Evolutionary conservation across 495 filamentous ascomycete species (phyloP).

Genomic region (Aspergillus mulundensis): DNA sequence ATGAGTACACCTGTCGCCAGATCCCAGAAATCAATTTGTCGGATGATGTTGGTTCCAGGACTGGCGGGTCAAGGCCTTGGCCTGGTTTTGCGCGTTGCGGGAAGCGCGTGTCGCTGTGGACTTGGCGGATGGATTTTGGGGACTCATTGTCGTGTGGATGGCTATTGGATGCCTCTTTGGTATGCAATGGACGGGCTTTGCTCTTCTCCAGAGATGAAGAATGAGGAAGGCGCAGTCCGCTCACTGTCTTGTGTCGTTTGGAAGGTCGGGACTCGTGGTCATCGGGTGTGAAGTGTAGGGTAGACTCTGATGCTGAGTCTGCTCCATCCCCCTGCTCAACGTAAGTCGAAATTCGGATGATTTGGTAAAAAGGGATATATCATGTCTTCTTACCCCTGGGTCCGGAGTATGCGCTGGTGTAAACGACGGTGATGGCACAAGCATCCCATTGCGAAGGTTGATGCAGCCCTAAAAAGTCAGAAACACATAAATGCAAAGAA

Average conservation of each 20-base stretch:
- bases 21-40: slow-evolving; percentile 22
- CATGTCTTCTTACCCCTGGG: slow-evolving; percentile 1
- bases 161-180: neutral
- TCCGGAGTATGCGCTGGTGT: slow-evolving; percentile 4
- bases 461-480: slow-evolving; percentile 16
- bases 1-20: slow-evolving; percentile 20
- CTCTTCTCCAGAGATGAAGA: neutral
- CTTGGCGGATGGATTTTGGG: slow-evolving; percentile 14
- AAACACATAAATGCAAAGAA: neutral
- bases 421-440: slow-evolving; percentile 1
- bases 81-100: slow-evolving; percentile 19
- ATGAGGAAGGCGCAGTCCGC: slow-evolving; percentile 12
- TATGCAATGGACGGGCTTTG: neutral
- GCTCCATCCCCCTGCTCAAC: neutral
- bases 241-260: slow-evolving; percentile 19
- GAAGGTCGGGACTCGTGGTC: neutral
- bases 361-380: no score
- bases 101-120: slow-evolving; percentile 23
- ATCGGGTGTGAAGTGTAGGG: neutral
- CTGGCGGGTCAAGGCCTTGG: slow-evolving; percentile 5
- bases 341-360: neutral
- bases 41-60: slow-evolving; percentile 17
- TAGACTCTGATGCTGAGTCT: neutral
- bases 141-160: neutral
- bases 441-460: slow-evolving; percentile 7